Evolutionary conservation across 352 stramenopile genomes (phyloP), one percentile per base, ranked within the genome.

Genomic region (Phytophthora pistaciae): DNA sequence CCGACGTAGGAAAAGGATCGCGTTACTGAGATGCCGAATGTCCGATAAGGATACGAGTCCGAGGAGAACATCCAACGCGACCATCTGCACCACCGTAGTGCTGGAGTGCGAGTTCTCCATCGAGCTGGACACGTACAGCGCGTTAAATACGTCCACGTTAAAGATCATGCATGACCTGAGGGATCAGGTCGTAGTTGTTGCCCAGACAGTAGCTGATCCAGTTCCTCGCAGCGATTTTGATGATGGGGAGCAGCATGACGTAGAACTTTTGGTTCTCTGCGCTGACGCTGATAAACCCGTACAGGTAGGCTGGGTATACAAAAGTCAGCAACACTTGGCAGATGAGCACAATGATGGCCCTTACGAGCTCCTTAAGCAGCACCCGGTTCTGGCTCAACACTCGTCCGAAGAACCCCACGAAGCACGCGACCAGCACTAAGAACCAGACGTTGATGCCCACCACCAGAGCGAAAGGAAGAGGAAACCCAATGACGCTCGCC

Each of bases 71-170:
- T 87, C 77, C 1, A 83, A n/a, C 48, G 48, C n/a, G 5, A 79
- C 65, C 25, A 87, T 49, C 3, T 67, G 36, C 0, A 75, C 20
- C 2, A 68, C 68, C 5, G 76, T 78, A 3, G 16, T 66, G 64
- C 1, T 29, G 3, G 48, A 54, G 9, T 54, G 48, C 48, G 76
- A 63, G 25, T 64, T 77, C 40, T 81, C 63, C 77, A 84, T 81
- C 20, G 68, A 80, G 21, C 68, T 70, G 0, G 79, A 56, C 21
- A 84, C 68, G 29, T 66, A 87, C 1, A 87, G 46, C 42, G 79
- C 53, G 53, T 84, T 75, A 65, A 83, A 87, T 10, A 87, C 56
- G 46, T 87, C 74, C 31, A 80, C 68, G 33, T 87, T 83, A 67
- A 87, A 79, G 5, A 82, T 76, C 18, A 84, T 64, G 4, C 18